These are phyloP conservation scores for Colletotrichum sidae DNA, from an alignment of 2,329 filamentous ascomycete species.

Conservation along the genomic window DNA sequence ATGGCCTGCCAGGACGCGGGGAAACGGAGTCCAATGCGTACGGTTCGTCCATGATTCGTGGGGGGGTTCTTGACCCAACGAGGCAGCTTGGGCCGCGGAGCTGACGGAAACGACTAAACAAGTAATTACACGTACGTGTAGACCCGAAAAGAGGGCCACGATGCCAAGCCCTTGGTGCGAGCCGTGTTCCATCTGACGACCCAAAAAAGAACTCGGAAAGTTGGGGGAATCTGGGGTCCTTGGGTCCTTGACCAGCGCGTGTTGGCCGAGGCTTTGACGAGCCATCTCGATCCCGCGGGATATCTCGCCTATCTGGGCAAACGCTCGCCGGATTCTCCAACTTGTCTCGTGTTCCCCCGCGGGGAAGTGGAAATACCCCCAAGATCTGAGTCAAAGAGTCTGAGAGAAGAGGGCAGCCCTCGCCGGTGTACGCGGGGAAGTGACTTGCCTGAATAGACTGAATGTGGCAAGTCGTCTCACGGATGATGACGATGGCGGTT, in stretches of 20 bases:
- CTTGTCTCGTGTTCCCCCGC: conserved; percentile 17
- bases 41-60: not conserved
- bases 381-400: not conserved
- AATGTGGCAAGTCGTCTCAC: conserved; percentile 7
- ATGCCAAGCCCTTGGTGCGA: not conserved
- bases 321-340: not conserved
- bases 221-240: conserved; percentile 9
- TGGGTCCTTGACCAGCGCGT: not conserved
- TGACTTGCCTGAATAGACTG: conserved; percentile 7
- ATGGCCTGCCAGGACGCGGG: not conserved
- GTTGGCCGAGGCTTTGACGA: not conserved
- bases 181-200: conserved; percentile 23
- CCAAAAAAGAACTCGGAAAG: conserved; percentile 8
- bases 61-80: not conserved
- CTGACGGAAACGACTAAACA: too few species aligned
- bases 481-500: not conserved
- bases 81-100: conserved; percentile 19
- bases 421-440: not conserved
- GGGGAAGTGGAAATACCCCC: conserved; percentile 33
- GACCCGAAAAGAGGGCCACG: not conserved
- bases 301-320: conserved; percentile 25
- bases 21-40: not conserved
- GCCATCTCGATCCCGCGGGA: conserved; percentile 23
- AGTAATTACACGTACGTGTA: not conserved
- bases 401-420: not conserved